Percentiles rank a stretch among this genome's conserved stretches.
Evolutionary conservation across 176 grass and related monocot genomes (phyloP).

Genomic region (Chloris gayana): DNA sequence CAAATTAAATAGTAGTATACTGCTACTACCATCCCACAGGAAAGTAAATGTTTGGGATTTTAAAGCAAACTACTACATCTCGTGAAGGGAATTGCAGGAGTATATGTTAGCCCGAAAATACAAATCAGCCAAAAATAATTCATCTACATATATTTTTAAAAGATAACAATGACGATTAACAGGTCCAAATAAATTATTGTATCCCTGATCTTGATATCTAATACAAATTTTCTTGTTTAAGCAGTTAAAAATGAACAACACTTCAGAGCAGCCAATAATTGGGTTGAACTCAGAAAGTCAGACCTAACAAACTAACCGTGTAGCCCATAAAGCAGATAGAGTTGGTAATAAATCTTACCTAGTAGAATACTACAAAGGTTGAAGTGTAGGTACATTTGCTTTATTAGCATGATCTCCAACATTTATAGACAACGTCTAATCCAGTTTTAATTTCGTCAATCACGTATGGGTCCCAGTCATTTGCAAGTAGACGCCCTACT

Average conservation of each 20-base stretch:
- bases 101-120: not conserved
- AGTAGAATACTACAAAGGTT: not conserved
- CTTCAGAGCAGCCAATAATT: not conserved
- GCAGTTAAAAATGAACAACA: not conserved
- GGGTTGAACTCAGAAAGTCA: not conserved
- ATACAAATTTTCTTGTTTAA: not conserved
- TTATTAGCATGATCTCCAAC: not conserved
- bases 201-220: not conserved
- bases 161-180: too few species aligned
- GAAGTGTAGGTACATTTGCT: not conserved
- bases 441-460: slow-evolving; percentile 21
- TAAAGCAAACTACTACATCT: not conserved
- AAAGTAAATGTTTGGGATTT: not conserved
- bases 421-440: slow-evolving; percentile 5
- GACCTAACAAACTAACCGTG: not conserved
- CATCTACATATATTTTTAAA: too few species aligned
- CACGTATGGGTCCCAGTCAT: not conserved
- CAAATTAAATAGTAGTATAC: slow-evolving; percentile 9
- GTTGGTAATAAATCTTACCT: not conserved
- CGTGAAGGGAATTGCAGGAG: not conserved
- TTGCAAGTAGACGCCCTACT: slow-evolving; percentile 49
- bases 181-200: not conserved
- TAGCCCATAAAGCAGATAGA: not conserved
- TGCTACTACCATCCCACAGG: not conserved
- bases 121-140: not conserved